Conservation (phyloP, 2,329 filamentous ascomycete genomes). For the Botrytis fabae region DNA sequence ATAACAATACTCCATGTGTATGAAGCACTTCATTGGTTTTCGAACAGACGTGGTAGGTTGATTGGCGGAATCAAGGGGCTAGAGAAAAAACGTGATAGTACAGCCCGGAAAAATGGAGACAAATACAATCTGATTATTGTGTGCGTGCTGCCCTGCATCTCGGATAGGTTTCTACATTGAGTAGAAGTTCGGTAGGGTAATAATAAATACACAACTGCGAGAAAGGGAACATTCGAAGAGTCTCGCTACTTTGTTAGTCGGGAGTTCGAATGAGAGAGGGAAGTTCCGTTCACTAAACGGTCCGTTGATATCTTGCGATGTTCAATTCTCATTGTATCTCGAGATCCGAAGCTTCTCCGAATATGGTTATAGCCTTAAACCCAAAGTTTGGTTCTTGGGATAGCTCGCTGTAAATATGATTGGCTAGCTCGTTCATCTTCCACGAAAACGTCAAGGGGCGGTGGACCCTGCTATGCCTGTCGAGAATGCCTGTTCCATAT, state of each 20-base stretch:
- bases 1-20: conserved; percentile 14
- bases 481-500: conserved; percentile 10
- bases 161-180: not conserved
- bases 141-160: conserved; percentile 9
- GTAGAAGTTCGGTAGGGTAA: not conserved
- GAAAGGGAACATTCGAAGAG: not conserved
- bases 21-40: not conserved
- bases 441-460: not conserved
- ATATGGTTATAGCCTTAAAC: not conserved
- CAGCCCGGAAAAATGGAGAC: conserved; percentile 12
- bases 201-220: not conserved
- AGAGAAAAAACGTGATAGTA: not conserved
- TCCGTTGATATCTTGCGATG: not conserved
- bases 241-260: not conserved
- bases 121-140: conserved; percentile 4
- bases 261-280: not conserved
- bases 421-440: conserved; percentile 4
- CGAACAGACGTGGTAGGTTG: not conserved
- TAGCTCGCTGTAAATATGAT: not conserved
- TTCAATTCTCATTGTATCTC: not conserved
- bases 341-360: not conserved
- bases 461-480: conserved; percentile 7
- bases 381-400: not conserved
- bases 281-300: not conserved
- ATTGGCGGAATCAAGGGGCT: not conserved